These are phyloP conservation scores for Blastobotrys arbuscula DNA, from an alignment of 1,139 yeast genomes.

Conservation along the genomic window DNA sequence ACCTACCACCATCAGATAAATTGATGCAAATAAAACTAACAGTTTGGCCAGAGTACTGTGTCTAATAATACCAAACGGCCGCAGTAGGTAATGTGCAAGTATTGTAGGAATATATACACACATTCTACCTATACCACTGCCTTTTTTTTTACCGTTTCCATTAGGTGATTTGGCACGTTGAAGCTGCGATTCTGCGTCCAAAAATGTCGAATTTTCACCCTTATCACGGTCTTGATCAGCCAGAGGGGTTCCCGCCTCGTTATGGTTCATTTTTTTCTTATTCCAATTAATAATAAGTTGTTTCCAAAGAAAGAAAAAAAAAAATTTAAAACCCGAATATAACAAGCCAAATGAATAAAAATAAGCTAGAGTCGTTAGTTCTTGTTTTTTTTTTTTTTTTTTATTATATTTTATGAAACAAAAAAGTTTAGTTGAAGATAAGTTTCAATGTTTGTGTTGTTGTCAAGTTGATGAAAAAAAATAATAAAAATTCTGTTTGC, in stretches of 20 bases:
- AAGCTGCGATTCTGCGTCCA: slow-evolving; percentile 9
- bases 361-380: too few relatives aligned
- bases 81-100: slow-evolving; percentile 10
- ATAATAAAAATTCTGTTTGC: too few relatives aligned
- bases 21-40: slow-evolving; percentile 19
- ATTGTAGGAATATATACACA: slow-evolving; percentile 12
- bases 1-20: slow-evolving; percentile 21
- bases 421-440: too few relatives aligned
- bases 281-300: too few relatives aligned
- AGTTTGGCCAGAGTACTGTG: slow-evolving; percentile 14
- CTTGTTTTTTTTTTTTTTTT: too few relatives aligned
- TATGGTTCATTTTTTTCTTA: not conserved
- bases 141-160: not conserved
- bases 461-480: too few relatives aligned
- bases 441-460: too few relatives aligned
- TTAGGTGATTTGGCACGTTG: not conserved
- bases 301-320: too few relatives aligned
- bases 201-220: slow-evolving; percentile 1
- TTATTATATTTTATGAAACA: too few relatives aligned
- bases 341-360: too few relatives aligned
- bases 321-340: too few relatives aligned
- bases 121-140: not conserved
- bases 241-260: slow-evolving; percentile 5
- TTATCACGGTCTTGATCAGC: not conserved
- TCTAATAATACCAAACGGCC: slow-evolving; percentile 14